Percentiles rank a stretch among this genome's conserved stretches.
These are phyloP conservation scores for Silene noctiflora DNA, from an alignment of 179 eudicot genomes.

Conservation along the genomic window DNA sequence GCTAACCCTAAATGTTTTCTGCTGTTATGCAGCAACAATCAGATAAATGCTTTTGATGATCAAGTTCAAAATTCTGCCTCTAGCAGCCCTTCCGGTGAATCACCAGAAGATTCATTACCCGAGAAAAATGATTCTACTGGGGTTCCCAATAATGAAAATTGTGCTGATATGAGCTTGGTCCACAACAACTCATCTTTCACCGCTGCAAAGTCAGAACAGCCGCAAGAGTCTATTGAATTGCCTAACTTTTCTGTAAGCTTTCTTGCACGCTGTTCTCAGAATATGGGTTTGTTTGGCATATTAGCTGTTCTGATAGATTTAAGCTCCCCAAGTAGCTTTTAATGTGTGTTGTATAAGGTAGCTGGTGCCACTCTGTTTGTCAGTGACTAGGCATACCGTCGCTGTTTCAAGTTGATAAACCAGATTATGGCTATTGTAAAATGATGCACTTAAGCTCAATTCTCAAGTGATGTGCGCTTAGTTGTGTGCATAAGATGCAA, in stretches of 20 bases:
- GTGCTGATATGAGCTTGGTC: conserved; percentile 53
- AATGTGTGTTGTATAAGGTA: neutral
- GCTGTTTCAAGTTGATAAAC: no score
- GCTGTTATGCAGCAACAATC: conserved; percentile 42
- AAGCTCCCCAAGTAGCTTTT: no score
- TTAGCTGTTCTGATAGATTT: no score
- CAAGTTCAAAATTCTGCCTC: conserved; percentile 51
- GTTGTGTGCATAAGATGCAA: no score
- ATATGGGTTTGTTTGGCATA: neutral
- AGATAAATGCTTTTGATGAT: conserved; percentile 45
- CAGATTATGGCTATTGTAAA: no score
- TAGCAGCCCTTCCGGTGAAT: conserved; percentile 51
- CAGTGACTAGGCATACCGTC: no score
- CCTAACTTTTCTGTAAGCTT: conserved; percentile 64
- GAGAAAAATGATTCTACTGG: conserved; percentile 43
- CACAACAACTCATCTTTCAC: conserved; percentile 43
- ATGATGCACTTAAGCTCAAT: no score
- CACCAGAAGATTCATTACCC: conserved; percentile 48
- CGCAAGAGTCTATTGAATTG: conserved; percentile 51
- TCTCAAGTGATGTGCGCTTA: no score
- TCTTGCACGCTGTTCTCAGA: neutral
- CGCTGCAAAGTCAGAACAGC: conserved; percentile 54
- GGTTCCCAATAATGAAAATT: conserved; percentile 42
- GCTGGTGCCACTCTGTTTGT: no score
- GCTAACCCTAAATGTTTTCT: conserved; percentile 7